Conservation (phyloP, 2,329 filamentous ascomycete genomes). For the Aspergillus viridinutans region DNA sequence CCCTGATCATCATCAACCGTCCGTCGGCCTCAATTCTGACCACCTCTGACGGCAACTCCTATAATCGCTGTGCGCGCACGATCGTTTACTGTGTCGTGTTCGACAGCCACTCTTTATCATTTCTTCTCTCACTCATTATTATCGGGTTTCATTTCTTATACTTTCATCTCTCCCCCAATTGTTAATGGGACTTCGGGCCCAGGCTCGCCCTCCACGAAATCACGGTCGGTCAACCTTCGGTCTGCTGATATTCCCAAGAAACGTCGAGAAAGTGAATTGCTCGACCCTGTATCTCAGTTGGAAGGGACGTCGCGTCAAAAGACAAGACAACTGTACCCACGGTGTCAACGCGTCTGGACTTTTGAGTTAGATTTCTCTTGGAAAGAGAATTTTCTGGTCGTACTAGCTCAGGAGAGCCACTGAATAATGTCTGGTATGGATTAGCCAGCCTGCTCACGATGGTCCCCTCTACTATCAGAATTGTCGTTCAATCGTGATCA, state of each 20-base stretch:
- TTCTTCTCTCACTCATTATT: neutral
- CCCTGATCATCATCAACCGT: slow-evolving; percentile 1
- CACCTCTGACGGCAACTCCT: neutral
- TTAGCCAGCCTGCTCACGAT: neutral
- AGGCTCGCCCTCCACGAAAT: neutral
- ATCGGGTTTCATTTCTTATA: neutral
- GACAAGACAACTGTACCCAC: neutral
- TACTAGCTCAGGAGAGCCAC: neutral
- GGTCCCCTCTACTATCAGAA: neutral
- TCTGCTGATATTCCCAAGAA: neutral
- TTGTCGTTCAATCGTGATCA: neutral
- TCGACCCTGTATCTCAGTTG: neutral
- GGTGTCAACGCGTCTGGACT: neutral
- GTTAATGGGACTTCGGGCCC: neutral
- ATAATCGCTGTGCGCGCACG: neutral
- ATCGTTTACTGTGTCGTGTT: neutral
- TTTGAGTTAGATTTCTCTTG: neutral
- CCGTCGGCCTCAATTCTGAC: slow-evolving; percentile 1
- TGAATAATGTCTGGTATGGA: neutral
- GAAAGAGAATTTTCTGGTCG: neutral
- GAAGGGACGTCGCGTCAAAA: neutral
- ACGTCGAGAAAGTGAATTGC: neutral
- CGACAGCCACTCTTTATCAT: slow-evolving; percentile 2
- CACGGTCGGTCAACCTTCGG: neutral
- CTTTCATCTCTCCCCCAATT: neutral